These are phyloP conservation scores for Microsporum canis DNA, from an alignment of 2,329 filamentous ascomycete species.

Conservation along the genomic window DNA sequence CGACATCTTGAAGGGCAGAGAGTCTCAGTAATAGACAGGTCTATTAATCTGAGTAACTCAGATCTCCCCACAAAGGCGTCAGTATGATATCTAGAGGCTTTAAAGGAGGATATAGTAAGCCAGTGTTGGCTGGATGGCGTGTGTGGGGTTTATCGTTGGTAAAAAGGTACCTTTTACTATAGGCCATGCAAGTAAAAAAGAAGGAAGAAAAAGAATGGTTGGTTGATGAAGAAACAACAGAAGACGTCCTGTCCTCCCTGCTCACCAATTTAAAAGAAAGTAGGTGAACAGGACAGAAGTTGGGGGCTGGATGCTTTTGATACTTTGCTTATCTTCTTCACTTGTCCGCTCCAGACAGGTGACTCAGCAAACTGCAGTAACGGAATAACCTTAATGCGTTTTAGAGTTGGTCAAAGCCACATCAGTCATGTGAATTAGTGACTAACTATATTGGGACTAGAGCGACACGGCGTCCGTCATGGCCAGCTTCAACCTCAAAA, in stretches of 20 bases:
- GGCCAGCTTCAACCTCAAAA: constrained; percentile 4
- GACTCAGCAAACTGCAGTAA: background rate
- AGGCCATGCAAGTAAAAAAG: background rate
- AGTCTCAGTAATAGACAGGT: background rate
- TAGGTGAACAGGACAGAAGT: background rate
- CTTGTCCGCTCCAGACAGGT: background rate
- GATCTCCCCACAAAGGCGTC: background rate
- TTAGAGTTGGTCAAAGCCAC: background rate
- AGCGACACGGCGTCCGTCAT: background rate
- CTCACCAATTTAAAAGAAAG: background rate
- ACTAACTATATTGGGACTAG: background rate
- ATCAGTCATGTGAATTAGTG: background rate
- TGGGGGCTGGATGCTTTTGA: background rate
- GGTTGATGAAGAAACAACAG: background rate
- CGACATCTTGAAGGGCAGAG: constrained; percentile 22
- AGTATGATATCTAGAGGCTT: background rate
- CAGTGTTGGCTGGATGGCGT: background rate
- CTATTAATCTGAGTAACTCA: background rate
- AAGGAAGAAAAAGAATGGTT: background rate
- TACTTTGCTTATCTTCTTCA: background rate
- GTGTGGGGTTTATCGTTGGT: background rate
- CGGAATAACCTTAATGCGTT: constrained; percentile 1
- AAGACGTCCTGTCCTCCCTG: background rate
- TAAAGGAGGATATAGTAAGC: background rate
- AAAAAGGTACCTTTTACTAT: background rate